These are phyloP conservation scores for Pichia sp. DNA, from an alignment of 1,139 yeast species.

Conservation along the genomic window DNA sequence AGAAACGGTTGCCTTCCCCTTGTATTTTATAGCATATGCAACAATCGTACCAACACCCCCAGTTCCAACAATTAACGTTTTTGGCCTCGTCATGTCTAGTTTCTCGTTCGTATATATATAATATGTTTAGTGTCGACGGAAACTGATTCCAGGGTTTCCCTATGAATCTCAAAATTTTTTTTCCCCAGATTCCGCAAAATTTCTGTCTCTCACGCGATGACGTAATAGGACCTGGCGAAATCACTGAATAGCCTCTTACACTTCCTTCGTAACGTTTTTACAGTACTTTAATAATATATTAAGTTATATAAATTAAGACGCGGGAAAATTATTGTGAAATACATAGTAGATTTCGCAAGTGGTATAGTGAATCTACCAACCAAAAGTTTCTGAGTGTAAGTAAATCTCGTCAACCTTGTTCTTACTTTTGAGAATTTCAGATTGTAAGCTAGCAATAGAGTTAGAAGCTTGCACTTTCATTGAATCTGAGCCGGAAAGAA, in stretches of 20 bases:
- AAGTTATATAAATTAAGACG: no score
- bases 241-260: no score
- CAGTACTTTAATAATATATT: no score
- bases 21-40: constrained; percentile 41
- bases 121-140: background rate
- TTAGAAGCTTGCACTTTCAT: constrained; percentile 40
- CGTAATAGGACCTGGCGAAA: no score
- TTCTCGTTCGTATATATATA: background rate
- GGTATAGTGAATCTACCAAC: constrained; percentile 42
- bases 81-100: constrained; percentile 11
- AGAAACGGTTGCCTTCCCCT: constrained; percentile 36
- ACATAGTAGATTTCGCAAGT: no score
- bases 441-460: constrained; percentile 37
- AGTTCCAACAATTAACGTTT: constrained; percentile 39
- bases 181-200: background rate
- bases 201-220: no score
- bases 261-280: no score
- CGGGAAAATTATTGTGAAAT: no score
- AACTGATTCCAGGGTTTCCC: background rate
- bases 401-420: constrained; percentile 38
- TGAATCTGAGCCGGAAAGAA: constrained; percentile 46
- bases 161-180: background rate
- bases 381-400: constrained; percentile 53
- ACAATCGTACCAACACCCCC: constrained; percentile 58
- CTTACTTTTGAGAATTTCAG: constrained; percentile 18